These are phyloP conservation scores for Fusarium equiseti DNA, from an alignment of 2,329 filamentous ascomycete species.

Conservation along the genomic window DNA sequence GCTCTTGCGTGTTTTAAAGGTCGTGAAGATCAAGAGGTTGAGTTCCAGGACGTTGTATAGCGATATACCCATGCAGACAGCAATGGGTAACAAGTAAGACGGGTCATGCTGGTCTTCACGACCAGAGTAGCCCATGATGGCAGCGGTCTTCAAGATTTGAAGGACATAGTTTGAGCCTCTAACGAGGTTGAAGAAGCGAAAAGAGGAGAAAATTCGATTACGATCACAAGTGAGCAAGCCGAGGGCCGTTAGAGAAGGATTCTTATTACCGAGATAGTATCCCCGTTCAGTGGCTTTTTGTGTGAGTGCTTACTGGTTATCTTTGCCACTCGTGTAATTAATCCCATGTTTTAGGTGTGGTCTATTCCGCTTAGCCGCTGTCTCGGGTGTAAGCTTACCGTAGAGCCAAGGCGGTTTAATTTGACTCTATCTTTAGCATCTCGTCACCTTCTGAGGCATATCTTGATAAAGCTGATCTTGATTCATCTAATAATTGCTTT, in stretches of 20 bases:
- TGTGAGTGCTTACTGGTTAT: neutral
- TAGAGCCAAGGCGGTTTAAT: neutral
- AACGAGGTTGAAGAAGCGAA: slow-evolving; percentile 1
- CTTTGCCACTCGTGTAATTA: slow-evolving; percentile 14
- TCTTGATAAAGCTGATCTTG: neutral
- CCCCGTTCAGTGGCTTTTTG: slow-evolving; percentile 11
- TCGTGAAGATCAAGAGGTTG: slow-evolving; percentile 47
- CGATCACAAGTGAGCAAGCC: slow-evolving; percentile 6
- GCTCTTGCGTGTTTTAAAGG: slow-evolving; percentile 50
- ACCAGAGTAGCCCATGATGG: slow-evolving; percentile 25
- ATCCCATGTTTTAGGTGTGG: slow-evolving; percentile 1
- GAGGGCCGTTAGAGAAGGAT: neutral
- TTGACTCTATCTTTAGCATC: neutral
- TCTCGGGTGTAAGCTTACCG: neutral
- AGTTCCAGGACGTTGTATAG: slow-evolving; percentile 53
- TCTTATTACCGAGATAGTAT: slow-evolving; percentile 6
- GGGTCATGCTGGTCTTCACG: slow-evolving; percentile 8
- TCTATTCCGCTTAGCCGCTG: neutral
- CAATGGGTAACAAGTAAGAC: neutral
- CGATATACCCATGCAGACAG: slow-evolving; percentile 42
- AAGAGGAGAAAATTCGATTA: slow-evolving; percentile 3
- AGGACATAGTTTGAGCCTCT: slow-evolving; percentile 9
- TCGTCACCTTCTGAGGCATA: neutral
- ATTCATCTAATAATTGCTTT: neutral
- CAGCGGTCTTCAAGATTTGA: neutral